Conservation (phyloP, 2,329 filamentous ascomycete species). For the Trichoderma sp. region DNA sequence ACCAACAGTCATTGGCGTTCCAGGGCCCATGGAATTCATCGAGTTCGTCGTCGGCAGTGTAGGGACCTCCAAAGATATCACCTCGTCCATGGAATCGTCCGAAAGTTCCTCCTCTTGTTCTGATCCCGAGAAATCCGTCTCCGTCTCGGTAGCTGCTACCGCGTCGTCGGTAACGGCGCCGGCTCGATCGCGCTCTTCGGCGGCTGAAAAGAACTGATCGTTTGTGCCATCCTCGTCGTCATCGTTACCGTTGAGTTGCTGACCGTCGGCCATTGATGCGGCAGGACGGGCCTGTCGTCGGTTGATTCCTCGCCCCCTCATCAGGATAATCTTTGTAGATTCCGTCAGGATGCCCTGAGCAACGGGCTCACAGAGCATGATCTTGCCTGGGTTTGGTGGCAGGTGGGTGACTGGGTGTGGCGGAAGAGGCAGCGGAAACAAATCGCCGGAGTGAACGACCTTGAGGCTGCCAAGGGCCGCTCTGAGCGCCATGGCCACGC, state of each 20-base stretch:
- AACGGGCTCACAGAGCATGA: conserved; percentile 92
- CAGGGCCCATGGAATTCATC: conserved; percentile 69
- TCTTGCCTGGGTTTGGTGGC: conserved; percentile 79
- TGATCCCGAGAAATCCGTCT: conserved; percentile 61
- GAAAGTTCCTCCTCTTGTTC: conserved; percentile 76
- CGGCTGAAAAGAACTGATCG: conserved; percentile 90
- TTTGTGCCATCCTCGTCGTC: conserved; percentile 79
- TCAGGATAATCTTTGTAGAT: conserved; percentile 80
- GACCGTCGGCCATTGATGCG: conserved; percentile 45
- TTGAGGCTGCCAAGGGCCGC: conserved; percentile 71
- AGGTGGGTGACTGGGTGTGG: conserved; percentile 86
- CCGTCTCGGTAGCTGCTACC: conserved; percentile 61
- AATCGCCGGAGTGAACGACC: conserved; percentile 81
- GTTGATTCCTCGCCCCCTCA: conserved; percentile 58
- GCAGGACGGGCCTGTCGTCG: conserved; percentile 52
- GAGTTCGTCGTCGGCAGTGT: conserved; percentile 74
- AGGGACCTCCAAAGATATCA: conserved; percentile 86
- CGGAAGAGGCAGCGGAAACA: conserved; percentile 74
- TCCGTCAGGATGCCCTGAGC: conserved; percentile 79
- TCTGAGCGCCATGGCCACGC: conserved; percentile 67
- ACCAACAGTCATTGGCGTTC: conserved; percentile 75
- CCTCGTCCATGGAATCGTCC: conserved; percentile 88
- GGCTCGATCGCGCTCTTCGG: conserved; percentile 71
- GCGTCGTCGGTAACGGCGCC: conserved; percentile 60
- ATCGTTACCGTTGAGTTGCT: conserved; percentile 53